These are phyloP conservation scores for Cryphonectria nitschkei DNA, from an alignment of 2,329 filamentous ascomycete species.

Conservation along the genomic window DNA sequence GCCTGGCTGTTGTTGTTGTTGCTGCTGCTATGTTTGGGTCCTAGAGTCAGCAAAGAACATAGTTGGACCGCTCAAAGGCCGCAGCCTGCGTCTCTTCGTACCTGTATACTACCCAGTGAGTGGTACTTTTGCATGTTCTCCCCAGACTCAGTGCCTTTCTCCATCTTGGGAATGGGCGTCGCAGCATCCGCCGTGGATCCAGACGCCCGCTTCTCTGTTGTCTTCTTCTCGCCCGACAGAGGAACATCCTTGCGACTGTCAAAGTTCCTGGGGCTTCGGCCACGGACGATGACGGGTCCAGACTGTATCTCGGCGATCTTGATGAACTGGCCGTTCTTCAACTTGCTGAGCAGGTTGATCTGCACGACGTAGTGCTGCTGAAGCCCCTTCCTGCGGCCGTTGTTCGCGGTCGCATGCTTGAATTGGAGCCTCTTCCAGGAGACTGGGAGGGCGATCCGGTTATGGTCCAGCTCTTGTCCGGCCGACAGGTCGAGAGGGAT, in stretches of 20 bases:
- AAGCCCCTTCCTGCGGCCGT: conserved; percentile 88
- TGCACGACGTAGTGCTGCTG: conserved; percentile 95
- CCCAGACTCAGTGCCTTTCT: conserved; percentile 31
- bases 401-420: conserved; percentile 94
- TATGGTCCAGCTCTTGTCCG: conserved; percentile 74
- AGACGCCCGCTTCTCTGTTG: conserved; percentile 50
- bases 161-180: conserved; percentile 24
- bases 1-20: conserved; percentile 42
- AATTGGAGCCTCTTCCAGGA: conserved; percentile 96
- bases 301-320: conserved; percentile 85
- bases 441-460: conserved; percentile 79
- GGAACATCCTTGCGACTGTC: conserved; percentile 87
- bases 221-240: conserved; percentile 60
- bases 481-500: conserved; percentile 58
- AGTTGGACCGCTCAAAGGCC: background rate
- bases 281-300: conserved; percentile 92
- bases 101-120: conserved; percentile 41
- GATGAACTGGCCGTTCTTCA: conserved; percentile 68
- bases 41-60: conserved; percentile 20
- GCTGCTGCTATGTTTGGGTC: background rate
- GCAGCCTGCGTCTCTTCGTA: conserved; percentile 26
- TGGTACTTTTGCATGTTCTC: conserved; percentile 40
- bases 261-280: conserved; percentile 91
- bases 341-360: conserved; percentile 78
- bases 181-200: conserved; percentile 38